phyloP scores from a whole-genome alignment of 140 eudicot species.

The Oenanthe javanica region DNA sequence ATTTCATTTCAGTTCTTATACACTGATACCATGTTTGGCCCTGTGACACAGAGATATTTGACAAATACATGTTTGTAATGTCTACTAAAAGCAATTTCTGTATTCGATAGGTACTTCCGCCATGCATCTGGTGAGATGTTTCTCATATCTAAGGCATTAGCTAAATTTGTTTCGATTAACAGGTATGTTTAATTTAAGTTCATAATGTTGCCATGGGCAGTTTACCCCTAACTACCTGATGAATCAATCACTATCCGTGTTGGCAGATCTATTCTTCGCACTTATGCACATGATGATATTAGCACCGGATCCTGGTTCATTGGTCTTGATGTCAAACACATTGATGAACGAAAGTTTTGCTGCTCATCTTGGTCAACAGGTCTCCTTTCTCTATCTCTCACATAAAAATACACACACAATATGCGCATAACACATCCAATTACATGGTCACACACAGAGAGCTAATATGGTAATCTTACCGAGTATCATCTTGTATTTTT shows the following conservation, averaged over 20 bases:
- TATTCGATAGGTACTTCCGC: conserved; percentile 69
- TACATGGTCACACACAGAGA: background rate
- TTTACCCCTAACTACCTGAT: conserved; percentile 14
- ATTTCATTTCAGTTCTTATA: background rate
- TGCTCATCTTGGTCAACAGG: conserved; percentile 98
- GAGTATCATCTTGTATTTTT: background rate
- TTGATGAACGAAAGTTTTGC: conserved; percentile 77
- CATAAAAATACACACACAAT: background rate
- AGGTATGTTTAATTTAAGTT: conserved; percentile 34
- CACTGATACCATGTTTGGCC: background rate
- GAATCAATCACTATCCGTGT: background rate
- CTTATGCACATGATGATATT: conserved; percentile 93
- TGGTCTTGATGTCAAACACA: conserved; percentile 82
- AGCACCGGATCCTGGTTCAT: conserved; percentile 96
- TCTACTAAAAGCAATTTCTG: conserved; percentile 9
- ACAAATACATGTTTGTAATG: background rate
- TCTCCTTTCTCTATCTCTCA: conserved; percentile 32
- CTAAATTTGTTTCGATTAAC: conserved; percentile 77
- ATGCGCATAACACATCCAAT: background rate
- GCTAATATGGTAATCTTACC: background rate
- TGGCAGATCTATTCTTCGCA: conserved; percentile 74
- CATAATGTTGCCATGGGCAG: background rate
- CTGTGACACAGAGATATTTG: too few species aligned
- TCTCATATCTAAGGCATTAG: conserved; percentile 82
- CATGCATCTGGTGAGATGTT: conserved; percentile 96